Percentiles rank a stretch among this genome's conserved stretches.
phyloP scores from a whole-genome alignment of 345 rosid genomes.

The Crucihimalaya himalaica region DNA sequence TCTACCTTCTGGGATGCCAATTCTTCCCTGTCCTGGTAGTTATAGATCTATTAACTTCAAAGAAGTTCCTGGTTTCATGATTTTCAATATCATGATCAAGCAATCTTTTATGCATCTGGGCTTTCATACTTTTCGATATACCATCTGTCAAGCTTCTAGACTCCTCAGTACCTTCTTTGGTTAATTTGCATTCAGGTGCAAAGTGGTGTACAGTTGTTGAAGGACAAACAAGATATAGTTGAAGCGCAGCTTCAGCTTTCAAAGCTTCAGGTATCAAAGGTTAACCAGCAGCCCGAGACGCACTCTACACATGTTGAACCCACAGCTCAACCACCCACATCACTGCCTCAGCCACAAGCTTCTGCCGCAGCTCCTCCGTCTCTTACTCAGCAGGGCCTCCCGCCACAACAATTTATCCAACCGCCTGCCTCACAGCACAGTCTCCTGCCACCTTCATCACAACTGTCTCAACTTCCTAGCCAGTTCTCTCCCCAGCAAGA shows the following conservation, averaged over 20 bases:
- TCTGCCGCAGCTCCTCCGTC: slow-evolving; percentile 45
- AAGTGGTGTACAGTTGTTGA: slow-evolving; percentile 63
- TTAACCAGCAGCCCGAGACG: slow-evolving; percentile 50
- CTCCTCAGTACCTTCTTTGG: not conserved
- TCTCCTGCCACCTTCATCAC: slow-evolving; percentile 51
- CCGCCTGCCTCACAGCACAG: slow-evolving; percentile 52
- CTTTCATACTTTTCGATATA: not conserved
- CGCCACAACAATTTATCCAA: slow-evolving; percentile 41
- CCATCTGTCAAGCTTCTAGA: not conserved
- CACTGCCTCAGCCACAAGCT: slow-evolving; percentile 42
- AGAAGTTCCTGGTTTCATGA: not conserved
- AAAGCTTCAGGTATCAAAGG: slow-evolving; percentile 60
- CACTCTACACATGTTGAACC: slow-evolving; percentile 54
- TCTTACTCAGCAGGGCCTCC: slow-evolving; percentile 53
- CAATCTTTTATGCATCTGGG: not conserved
- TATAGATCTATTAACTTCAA: not conserved
- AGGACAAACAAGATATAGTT: slow-evolving; percentile 73
- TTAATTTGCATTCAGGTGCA: slow-evolving; percentile 60
- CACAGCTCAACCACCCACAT: slow-evolving; percentile 50
- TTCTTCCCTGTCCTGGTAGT: not conserved
- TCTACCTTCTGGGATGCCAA: slow-evolving; percentile 6
- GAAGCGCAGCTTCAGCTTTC: slow-evolving; percentile 70
- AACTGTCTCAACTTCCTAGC: slow-evolving; percentile 56
- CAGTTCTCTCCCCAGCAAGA: slow-evolving; percentile 80
- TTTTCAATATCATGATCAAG: too few relatives aligned